phyloP scores from a whole-genome alignment of 257 asterid genomes.

The Nicotiana otophora region DNA sequence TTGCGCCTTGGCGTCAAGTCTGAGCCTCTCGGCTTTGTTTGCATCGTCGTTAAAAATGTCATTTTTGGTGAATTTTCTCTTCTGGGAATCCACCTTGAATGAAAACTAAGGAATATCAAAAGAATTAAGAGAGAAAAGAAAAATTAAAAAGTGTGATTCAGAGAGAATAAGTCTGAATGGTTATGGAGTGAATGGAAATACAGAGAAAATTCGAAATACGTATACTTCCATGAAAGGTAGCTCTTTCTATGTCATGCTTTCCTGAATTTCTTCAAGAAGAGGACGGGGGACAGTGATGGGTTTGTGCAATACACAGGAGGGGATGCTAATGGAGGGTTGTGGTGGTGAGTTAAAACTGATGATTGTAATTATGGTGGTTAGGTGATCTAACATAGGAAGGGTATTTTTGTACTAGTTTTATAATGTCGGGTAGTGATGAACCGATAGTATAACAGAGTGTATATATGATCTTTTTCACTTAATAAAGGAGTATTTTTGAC shows the following conservation, averaged over 20 bases:
- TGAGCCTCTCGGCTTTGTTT: constrained; percentile 68
- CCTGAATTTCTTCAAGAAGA: background rate
- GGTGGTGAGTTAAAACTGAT: no score
- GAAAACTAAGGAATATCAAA: constrained; percentile 4
- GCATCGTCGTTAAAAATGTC: constrained; percentile 47
- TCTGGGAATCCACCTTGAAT: constrained; percentile 10
- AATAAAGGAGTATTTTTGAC: no score
- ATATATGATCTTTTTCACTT: no score
- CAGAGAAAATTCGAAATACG: constrained; percentile 26
- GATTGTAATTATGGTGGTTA: no score
- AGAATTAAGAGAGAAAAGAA: background rate
- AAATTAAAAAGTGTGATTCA: constrained; percentile 18
- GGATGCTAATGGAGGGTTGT: no score
- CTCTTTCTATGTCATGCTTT: no score
- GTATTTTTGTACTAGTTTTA: no score
- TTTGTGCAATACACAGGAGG: no score
- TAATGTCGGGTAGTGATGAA: no score
- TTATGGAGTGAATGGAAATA: constrained; percentile 16
- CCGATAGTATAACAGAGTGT: no score
- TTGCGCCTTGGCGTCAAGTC: constrained; percentile 68
- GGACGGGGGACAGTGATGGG: no score
- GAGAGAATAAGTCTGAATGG: constrained; percentile 15
- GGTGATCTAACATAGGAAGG: no score
- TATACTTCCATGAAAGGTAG: constrained; percentile 31
- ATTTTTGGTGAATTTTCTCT: constrained; percentile 12